Evolutionary conservation across 768 basidiomycete genomes (phyloP).

Genomic region (Sporobolomyces phaffii): DNA sequence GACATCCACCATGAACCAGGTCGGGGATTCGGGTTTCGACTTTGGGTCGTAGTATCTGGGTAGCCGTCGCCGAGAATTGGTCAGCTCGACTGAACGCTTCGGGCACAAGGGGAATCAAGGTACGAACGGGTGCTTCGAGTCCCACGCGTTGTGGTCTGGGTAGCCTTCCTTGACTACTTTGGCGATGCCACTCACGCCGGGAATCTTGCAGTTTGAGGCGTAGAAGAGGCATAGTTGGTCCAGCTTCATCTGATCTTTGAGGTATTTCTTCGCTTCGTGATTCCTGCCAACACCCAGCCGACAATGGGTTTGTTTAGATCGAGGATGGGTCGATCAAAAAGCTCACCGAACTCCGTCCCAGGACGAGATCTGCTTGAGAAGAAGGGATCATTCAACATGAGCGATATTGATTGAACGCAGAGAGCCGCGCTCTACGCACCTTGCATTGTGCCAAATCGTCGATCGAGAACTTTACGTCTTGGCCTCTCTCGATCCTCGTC

Average conservation of each 20-base stretch:
- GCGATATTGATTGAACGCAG: background rate
- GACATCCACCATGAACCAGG: constrained; percentile 88
- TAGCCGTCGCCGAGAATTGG: background rate
- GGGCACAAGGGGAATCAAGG: background rate
- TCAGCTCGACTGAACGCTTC: background rate
- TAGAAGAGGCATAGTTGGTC: constrained; percentile 52
- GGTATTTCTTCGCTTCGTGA: constrained; percentile 38
- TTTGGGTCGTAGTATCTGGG: constrained; percentile 51
- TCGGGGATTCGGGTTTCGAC: constrained; percentile 66
- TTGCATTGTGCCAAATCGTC: constrained; percentile 68
- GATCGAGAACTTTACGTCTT: constrained; percentile 84
- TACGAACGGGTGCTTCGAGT: constrained; percentile 44
- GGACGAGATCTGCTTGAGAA: constrained; percentile 10
- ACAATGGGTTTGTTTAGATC: background rate
- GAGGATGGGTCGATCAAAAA: background rate
- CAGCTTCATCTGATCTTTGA: constrained; percentile 33
- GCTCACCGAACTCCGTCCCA: constrained; percentile 34
- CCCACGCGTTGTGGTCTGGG: constrained; percentile 63
- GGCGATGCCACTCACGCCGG: constrained; percentile 75
- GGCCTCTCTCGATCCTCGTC: constrained; percentile 55
- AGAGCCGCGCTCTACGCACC: background rate
- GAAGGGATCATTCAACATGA: background rate
- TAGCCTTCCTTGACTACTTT: constrained; percentile 79
- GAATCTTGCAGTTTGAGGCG: constrained; percentile 73
- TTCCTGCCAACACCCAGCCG: too few relatives aligned